Evolutionary conservation across 2,329 filamentous ascomycete genomes (phyloP).

Genomic region (Calonectria pauciramosa): DNA sequence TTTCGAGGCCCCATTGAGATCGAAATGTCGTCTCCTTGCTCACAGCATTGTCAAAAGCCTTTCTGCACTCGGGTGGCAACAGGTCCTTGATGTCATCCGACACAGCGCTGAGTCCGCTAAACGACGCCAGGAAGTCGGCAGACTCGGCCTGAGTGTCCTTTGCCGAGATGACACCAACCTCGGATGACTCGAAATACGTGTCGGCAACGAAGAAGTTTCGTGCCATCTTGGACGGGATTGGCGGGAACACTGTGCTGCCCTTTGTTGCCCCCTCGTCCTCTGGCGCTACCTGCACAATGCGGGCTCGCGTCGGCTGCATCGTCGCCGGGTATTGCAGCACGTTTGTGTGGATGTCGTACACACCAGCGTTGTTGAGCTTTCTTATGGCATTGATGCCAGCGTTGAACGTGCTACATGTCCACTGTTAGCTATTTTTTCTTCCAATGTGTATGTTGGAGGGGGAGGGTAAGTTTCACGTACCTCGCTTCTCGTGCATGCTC

Average conservation of each 20-base stretch:
- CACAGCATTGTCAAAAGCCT: conserved; percentile 78
- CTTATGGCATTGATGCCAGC: conserved; percentile 78
- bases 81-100: conserved; percentile 75
- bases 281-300: conserved; percentile 79
- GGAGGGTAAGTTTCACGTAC: conserved; percentile 60
- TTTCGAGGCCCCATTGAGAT: conserved; percentile 79
- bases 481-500: conserved; percentile 94
- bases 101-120: conserved; percentile 74
- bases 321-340: conserved; percentile 86
- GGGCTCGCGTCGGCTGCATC: conserved; percentile 91
- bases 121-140: conserved; percentile 64
- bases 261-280: conserved; percentile 50
- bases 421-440: conserved; percentile 20
- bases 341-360: conserved; percentile 97
- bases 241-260: conserved; percentile 58
- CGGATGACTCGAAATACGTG: conserved; percentile 65
- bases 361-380: conserved; percentile 77
- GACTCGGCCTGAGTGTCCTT: conserved; percentile 60
- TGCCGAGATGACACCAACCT: conserved; percentile 59
- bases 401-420: conserved; percentile 82
- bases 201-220: conserved; percentile 72
- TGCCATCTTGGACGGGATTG: conserved; percentile 62
- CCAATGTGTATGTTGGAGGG: background rate
- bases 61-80: conserved; percentile 78
- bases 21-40: conserved; percentile 80